Conservation (phyloP, 2,329 filamentous ascomycete species). For the Corniculantispora saksenae region DNA sequence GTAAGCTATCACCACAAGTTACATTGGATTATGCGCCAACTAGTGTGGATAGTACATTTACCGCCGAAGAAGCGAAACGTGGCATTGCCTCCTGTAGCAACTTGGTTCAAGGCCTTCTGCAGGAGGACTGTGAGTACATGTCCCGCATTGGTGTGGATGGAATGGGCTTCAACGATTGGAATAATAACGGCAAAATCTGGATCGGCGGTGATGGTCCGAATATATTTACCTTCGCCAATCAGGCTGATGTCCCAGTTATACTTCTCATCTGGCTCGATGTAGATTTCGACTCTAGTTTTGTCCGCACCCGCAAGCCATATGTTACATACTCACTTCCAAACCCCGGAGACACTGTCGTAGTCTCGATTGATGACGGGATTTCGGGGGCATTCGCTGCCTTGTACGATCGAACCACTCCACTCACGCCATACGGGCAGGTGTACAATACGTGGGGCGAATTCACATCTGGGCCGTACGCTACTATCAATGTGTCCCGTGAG, state of each 20-base stretch:
- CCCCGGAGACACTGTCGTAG: conserved; percentile 33
- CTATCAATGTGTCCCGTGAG: conserved; percentile 44
- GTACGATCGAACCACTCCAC: conserved; percentile 31
- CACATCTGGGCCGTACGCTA: conserved; percentile 38
- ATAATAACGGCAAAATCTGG: neutral
- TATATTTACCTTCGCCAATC: neutral
- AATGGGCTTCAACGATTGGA: neutral
- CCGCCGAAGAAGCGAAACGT: neutral
- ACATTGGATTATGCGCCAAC: no score
- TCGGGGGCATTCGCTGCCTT: conserved; percentile 35
- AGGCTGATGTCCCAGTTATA: neutral
- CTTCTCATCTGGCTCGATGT: conserved; percentile 7
- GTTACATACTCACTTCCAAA: conserved; percentile 41
- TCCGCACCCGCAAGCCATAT: conserved; percentile 29
- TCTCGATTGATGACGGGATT: conserved; percentile 35
- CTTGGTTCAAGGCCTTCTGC: neutral
- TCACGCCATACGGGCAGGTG: conserved; percentile 40
- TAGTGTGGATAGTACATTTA: no score
- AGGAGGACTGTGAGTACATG: neutral
- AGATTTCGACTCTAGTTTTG: conserved; percentile 26
- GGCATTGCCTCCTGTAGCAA: neutral
- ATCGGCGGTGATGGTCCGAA: neutral
- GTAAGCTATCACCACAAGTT: no score
- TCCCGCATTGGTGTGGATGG: neutral
- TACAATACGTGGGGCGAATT: conserved; percentile 47